Evolutionary conservation across 179 eudicot genomes (phyloP).

Genomic region (Actinidia chinensis): DNA sequence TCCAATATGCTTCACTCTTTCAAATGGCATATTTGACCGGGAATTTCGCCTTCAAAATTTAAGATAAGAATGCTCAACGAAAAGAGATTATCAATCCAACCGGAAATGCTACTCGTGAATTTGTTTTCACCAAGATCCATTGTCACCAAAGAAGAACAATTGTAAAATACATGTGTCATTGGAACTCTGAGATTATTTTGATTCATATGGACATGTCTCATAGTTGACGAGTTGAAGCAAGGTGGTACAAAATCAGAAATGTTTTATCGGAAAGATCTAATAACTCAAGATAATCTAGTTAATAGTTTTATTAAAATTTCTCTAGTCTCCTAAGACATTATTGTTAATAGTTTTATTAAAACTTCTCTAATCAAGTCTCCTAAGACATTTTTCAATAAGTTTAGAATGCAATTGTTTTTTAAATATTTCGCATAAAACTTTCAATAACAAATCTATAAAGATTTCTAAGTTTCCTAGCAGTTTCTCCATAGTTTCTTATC

Average conservation of each 20-base stretch:
- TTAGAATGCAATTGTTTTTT: too few relatives aligned
- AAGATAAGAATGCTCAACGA: constrained; percentile 16
- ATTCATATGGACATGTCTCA: not conserved
- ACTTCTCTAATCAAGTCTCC: too few relatives aligned
- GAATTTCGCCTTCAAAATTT: constrained; percentile 22
- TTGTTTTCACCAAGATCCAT: constrained; percentile 28
- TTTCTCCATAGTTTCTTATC: too few relatives aligned
- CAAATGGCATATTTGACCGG: constrained; percentile 23
- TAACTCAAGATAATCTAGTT: not conserved
- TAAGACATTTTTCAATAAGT: too few relatives aligned
- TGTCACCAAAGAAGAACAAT: constrained; percentile 15
- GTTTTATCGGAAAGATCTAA: constrained; percentile 14
- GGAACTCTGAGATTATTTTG: not conserved
- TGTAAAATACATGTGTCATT: not conserved
- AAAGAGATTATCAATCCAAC: constrained; percentile 18
- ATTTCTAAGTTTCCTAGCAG: too few relatives aligned
- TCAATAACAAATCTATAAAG: too few relatives aligned
- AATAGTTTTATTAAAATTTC: too few relatives aligned
- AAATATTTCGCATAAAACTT: too few relatives aligned
- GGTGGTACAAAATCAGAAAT: not conserved
- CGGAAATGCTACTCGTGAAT: too few relatives aligned
- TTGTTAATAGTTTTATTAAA: too few relatives aligned
- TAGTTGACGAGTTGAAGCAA: not conserved
- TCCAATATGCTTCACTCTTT: constrained; percentile 19
- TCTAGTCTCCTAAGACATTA: too few relatives aligned